Evolutionary conservation across 1,139 yeast genomes (phyloP), one percentile per base, ranked within the genome.

Genomic region (Lodderomyces metapsilosis): DNA sequence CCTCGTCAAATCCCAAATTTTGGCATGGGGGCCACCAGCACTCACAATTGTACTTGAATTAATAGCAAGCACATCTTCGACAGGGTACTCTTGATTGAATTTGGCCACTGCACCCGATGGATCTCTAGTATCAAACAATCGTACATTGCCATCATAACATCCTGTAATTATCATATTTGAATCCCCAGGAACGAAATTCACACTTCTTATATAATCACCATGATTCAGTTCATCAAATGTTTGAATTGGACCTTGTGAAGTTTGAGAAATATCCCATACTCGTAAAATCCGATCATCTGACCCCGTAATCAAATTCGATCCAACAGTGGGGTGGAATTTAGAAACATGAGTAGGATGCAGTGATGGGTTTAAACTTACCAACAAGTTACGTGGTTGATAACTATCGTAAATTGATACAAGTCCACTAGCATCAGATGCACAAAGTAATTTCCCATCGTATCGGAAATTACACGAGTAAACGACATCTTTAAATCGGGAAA

Each of bases 261-360:
- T 78, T 48, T 86, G 86, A 3, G 96, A 80, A 46, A 92, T 84
- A 62, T 92, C 98, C 74, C 92, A 92, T 34, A 94, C 64, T 57
- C 96, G 73, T 2, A 89, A 89, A 9, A 82, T 74, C 54, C 95
- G 74, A 64, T 92, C 98, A 64, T 92, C 98, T 3, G 95, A 85
- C 5, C 96, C 96, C 3, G 96, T 86, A 20, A 89, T 71, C 45
- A 92, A 64, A 46, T 86, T 85, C 37, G 88, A 80, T 13, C 82
- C 78, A 34, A 80, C 70, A 3, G 82, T 68, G 9, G 94, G 89
- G 53, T 88, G 92, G 64, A 88, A 92, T 59, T 87, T 88, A n/a
- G 97, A 89, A 21, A 91, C 96, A 57, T 88, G 97, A 0, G 95
- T 86, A 9, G 98, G 91, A 61, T 88, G 89, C 15, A 83, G 68